Evolutionary conservation across 306 rosid species (phyloP).

Genomic region (Quercus aquifolioides): DNA sequence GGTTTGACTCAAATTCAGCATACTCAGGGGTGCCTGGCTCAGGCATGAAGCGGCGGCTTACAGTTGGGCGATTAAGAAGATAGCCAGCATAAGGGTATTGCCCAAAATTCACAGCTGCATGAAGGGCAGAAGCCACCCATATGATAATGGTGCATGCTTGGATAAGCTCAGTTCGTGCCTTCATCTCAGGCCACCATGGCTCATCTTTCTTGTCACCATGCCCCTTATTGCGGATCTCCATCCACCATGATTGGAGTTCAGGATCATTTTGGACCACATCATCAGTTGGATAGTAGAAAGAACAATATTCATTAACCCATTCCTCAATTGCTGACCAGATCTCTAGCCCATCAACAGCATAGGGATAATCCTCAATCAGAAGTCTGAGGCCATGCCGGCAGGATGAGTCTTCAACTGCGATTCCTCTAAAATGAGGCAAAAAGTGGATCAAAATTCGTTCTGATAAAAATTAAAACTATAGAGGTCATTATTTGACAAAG

Average conservation of each 20-base stretch:
- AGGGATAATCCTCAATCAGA: slow-evolving; percentile 81
- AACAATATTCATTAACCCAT: slow-evolving; percentile 79
- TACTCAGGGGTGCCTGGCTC: slow-evolving; percentile 79
- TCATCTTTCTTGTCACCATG: slow-evolving; percentile 82
- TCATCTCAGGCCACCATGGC: slow-evolving; percentile 84
- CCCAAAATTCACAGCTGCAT: slow-evolving; percentile 96
- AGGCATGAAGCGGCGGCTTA: slow-evolving; percentile 94
- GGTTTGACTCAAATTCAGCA: slow-evolving; percentile 58
- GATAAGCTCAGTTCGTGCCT: slow-evolving; percentile 51
- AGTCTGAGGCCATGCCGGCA: slow-evolving; percentile 67
- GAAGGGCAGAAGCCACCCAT: slow-evolving; percentile 94
- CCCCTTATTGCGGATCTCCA: slow-evolving; percentile 61
- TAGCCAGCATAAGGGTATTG: slow-evolving; percentile 91
- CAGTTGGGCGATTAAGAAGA: slow-evolving; percentile 92
- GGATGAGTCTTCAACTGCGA: slow-evolving; percentile 58
- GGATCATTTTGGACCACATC: slow-evolving; percentile 43
- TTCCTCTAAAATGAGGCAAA: slow-evolving; percentile 51
- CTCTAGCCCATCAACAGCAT: slow-evolving; percentile 82
- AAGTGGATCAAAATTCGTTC: slow-evolving; percentile 5
- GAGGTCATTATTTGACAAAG: not conserved
- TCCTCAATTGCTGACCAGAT: slow-evolving; percentile 81
- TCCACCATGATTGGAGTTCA: slow-evolving; percentile 83
- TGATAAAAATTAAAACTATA: not conserved
- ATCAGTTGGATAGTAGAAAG: slow-evolving; percentile 53
- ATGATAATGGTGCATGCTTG: slow-evolving; percentile 70